phyloP scores from a whole-genome alignment of 1,284 basidiomycete genomes.

The Microbotryomycetes sp. region DNA sequence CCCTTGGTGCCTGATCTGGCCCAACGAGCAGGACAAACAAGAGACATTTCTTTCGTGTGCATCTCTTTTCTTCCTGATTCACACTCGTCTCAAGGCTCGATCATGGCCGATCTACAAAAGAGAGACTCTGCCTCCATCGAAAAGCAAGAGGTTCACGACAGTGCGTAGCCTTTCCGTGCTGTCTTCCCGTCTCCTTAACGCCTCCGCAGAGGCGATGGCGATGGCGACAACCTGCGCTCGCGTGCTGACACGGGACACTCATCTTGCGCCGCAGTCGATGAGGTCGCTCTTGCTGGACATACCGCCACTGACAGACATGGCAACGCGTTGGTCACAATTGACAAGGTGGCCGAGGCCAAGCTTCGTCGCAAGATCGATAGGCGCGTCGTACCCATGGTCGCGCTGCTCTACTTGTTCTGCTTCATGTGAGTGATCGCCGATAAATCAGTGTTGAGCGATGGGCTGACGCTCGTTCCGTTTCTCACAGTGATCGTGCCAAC shows the following conservation, averaged over 20 bases:
- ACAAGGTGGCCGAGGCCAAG: constrained; percentile 24
- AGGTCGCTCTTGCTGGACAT: constrained; percentile 8
- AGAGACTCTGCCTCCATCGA: not conserved
- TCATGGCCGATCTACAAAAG: not conserved
- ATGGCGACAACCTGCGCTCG: too few relatives aligned
- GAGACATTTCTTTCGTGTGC: not conserved
- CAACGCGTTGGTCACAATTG: constrained; percentile 21
- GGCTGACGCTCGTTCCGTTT: too few relatives aligned
- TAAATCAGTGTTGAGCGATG: not conserved
- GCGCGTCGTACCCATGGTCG: constrained; percentile 33
- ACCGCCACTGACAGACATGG: constrained; percentile 10
- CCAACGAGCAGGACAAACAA: too few relatives aligned
- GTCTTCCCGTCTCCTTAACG: not conserved
- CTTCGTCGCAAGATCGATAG: constrained; percentile 35
- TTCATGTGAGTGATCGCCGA: not conserved
- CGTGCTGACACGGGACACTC: too few relatives aligned
- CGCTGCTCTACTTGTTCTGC: constrained; percentile 27
- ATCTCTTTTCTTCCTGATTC: not conserved
- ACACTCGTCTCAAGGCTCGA: not conserved
- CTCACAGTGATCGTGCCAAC: constrained; percentile 36
- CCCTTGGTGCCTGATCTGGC: too few relatives aligned
- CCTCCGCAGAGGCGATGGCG: too few relatives aligned
- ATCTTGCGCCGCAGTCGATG: constrained; percentile 1
- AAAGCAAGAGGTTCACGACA: not conserved
- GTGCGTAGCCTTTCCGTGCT: not conserved